phyloP scores from a whole-genome alignment of 75 land plant genomes.

The Pinus tabuliformis region DNA sequence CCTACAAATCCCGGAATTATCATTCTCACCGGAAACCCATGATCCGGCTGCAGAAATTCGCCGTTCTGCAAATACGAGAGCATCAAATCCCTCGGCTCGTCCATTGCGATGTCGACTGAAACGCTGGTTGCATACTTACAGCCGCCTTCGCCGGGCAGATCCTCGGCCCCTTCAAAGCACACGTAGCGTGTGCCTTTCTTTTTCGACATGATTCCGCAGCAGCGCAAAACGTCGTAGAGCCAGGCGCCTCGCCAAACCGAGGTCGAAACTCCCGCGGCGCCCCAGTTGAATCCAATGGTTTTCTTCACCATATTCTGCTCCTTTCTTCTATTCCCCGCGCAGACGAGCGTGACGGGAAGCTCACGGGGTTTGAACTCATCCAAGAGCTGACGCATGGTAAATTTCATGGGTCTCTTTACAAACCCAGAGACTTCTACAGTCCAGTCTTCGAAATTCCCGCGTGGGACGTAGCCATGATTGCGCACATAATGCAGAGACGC shows the following conservation, averaged over 20 bases:
- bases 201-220: conserved; percentile 62
- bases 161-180: conserved; percentile 97
- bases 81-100: conserved; percentile 62
- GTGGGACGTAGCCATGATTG: too few species aligned
- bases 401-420: too few species aligned
- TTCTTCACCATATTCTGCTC: conserved; percentile 92
- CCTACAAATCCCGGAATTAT: too few species aligned
- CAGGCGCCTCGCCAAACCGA: conserved; percentile 87
- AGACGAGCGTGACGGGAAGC: conserved; percentile 85
- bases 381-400: conserved; percentile 73
- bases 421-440: too few species aligned
- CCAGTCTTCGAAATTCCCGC: too few species aligned
- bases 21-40: too few species aligned
- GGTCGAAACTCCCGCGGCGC: conserved; percentile 80
- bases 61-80: conserved; percentile 92
- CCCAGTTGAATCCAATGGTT: conserved; percentile 97
- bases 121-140: conserved; percentile 88
- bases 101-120: conserved; percentile 63
- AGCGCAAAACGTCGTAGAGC: conserved; percentile 56
- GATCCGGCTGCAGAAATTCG: too few species aligned
- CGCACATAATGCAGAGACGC: too few species aligned
- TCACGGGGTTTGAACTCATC: conserved; percentile 54
- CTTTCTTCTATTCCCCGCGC: conserved; percentile 96
- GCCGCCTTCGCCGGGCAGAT: conserved; percentile 59
- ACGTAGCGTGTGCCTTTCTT: conserved; percentile 52